phyloP scores from a whole-genome alignment of 345 rosid genomes.

The Acer campestre region DNA sequence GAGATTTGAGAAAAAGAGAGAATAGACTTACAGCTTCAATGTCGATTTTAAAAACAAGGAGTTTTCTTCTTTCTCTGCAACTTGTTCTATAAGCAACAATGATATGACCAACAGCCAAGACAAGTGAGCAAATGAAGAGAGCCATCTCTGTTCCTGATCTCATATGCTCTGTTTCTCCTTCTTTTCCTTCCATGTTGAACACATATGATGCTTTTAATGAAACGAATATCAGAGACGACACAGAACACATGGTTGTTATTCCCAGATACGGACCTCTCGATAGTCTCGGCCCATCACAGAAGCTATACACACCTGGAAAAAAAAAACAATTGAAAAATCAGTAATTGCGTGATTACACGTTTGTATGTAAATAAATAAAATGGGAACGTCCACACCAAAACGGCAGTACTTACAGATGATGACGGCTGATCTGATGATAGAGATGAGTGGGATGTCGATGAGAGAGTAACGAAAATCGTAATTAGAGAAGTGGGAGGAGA shows the following conservation, averaged over 20 bases:
- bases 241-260: slow-evolving; percentile 68
- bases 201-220: slow-evolving; percentile 78
- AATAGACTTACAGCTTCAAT: slow-evolving; percentile 86
- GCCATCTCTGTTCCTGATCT: slow-evolving; percentile 60
- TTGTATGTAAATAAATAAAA: not conserved
- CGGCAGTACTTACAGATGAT: slow-evolving; percentile 68
- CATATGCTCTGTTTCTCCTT: slow-evolving; percentile 42
- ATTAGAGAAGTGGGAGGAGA: slow-evolving; percentile 42
- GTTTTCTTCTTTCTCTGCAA: slow-evolving; percentile 90
- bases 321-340: not conserved
- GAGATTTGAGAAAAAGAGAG: not conserved
- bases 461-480: slow-evolving; percentile 83
- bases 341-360: not conserved
- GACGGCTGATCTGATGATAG: slow-evolving; percentile 75
- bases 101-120: slow-evolving; percentile 72
- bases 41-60: slow-evolving; percentile 90
- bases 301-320: slow-evolving; percentile 69
- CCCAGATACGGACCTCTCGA: slow-evolving; percentile 82
- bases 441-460: slow-evolving; percentile 76
- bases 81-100: slow-evolving; percentile 80
- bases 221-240: slow-evolving; percentile 67
- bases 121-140: slow-evolving; percentile 63
- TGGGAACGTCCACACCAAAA: no score
- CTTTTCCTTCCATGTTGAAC: slow-evolving; percentile 47
- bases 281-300: slow-evolving; percentile 82